These are phyloP conservation scores for Dothideomycetes sp. DNA, from an alignment of 2,329 filamentous ascomycete genomes.

Conservation along the genomic window DNA sequence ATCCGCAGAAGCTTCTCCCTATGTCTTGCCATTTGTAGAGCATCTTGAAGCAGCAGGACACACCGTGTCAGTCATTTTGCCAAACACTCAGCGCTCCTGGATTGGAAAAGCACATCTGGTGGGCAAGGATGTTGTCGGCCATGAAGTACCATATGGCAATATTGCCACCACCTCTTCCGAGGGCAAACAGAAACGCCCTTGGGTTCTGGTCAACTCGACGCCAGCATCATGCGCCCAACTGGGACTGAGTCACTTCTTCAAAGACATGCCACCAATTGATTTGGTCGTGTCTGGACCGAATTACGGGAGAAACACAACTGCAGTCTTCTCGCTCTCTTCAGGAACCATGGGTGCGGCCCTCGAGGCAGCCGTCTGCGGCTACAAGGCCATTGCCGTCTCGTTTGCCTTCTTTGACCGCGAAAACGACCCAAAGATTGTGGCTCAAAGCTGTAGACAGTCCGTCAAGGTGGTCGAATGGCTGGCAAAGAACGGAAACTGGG, in stretches of 20 bases:
- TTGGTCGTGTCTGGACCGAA: slow-evolving; percentile 40
- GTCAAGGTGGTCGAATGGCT: slow-evolving; percentile 72
- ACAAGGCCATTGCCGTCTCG: slow-evolving; percentile 63
- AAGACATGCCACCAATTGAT: slow-evolving; percentile 31
- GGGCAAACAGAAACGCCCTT: slow-evolving; percentile 29
- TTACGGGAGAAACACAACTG: slow-evolving; percentile 33
- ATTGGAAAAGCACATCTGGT: slow-evolving; percentile 98
- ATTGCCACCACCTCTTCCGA: slow-evolving; percentile 1
- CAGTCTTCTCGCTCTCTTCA: slow-evolving; percentile 36
- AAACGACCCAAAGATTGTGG: slow-evolving; percentile 73
- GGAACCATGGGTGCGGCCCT: slow-evolving; percentile 40
- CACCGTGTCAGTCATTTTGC: slow-evolving; percentile 81
- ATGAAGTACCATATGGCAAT: slow-evolving; percentile 43
- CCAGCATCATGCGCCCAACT: slow-evolving; percentile 40
- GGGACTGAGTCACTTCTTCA: slow-evolving; percentile 36
- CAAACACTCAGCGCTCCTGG: slow-evolving; percentile 88
- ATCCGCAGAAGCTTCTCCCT: slow-evolving; percentile 37
- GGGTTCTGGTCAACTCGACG: slow-evolving; percentile 39
- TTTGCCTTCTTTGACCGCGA: slow-evolving; percentile 84
- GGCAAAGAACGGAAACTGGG: slow-evolving; percentile 58
- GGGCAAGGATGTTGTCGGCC: slow-evolving; percentile 58
- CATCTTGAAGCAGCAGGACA: slow-evolving; percentile 56
- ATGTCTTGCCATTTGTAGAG: slow-evolving; percentile 36
- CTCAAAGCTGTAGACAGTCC: slow-evolving; percentile 61
- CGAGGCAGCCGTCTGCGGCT: slow-evolving; percentile 36